A percentile compares a stretch with the other conserved stretches of the same genome.
phyloP scores from a whole-genome alignment of 257 asterid species.

The Parsonsia alboflavescens region DNA sequence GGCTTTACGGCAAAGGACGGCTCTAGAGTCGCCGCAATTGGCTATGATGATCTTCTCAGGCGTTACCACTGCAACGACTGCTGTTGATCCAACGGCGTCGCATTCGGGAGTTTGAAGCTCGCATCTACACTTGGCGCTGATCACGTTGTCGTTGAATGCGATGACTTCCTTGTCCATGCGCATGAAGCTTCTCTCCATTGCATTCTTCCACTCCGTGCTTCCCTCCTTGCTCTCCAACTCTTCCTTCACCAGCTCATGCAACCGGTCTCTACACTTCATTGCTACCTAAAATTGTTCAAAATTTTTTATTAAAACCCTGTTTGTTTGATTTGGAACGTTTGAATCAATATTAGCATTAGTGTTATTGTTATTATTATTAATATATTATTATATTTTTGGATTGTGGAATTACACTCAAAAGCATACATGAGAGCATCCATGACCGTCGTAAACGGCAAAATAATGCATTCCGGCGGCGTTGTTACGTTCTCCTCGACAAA shows the following conservation, averaged over 20 bases:
- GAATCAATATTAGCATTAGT: neutral
- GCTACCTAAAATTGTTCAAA: constrained; percentile 47
- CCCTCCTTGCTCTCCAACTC: constrained; percentile 35
- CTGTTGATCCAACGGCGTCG: constrained; percentile 79
- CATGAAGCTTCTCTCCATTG: constrained; percentile 60
- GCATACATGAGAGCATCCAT: constrained; percentile 82
- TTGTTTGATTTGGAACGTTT: neutral
- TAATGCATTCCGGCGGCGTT: constrained; percentile 32
- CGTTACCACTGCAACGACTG: constrained; percentile 53
- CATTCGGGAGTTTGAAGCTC: constrained; percentile 59
- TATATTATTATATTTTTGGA: neutral
- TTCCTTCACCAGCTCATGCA: constrained; percentile 66
- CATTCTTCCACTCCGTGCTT: constrained; percentile 35
- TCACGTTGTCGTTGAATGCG: constrained; percentile 27
- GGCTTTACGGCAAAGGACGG: constrained; percentile 76
- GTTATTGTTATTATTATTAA: too few species aligned
- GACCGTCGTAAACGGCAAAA: constrained; percentile 73
- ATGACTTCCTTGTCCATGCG: constrained; percentile 68
- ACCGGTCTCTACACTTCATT: constrained; percentile 48
- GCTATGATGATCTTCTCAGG: constrained; percentile 51
- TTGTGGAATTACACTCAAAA: neutral
- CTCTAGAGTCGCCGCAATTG: constrained; percentile 79
- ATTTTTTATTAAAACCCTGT: neutral
- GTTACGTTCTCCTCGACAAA: constrained; percentile 26
- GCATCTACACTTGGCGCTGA: constrained; percentile 48